These are phyloP conservation scores for Monilinia fructigena DNA, from an alignment of 2,329 filamentous ascomycete species.

Conservation along the genomic window DNA sequence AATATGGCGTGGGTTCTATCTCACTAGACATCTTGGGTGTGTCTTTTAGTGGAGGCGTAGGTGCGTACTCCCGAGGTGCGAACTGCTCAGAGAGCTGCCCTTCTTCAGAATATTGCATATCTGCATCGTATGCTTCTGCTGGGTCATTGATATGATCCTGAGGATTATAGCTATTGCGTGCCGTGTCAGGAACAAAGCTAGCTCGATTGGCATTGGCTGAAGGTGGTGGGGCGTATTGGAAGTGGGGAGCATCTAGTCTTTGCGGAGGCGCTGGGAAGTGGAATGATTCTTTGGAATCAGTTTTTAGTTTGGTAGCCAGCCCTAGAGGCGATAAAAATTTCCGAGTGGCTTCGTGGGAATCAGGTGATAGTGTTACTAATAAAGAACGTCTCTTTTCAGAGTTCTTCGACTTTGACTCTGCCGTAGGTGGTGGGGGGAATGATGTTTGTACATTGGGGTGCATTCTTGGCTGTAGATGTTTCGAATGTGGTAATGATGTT, in stretches of 20 bases:
- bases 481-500: conserved; percentile 72
- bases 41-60: conserved; percentile 21
- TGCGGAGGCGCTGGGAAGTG: conserved; percentile 56
- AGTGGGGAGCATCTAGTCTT: conserved; percentile 53
- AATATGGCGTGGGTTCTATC: conserved; percentile 12
- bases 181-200: conserved; percentile 20
- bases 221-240: conserved; percentile 58
- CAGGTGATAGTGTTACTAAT: conserved; percentile 21
- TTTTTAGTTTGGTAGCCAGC: conserved; percentile 10
- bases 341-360: conserved; percentile 45
- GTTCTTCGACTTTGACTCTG: conserved; percentile 47
- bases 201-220: conserved; percentile 42
- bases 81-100: conserved; percentile 28
- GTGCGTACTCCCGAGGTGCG: conserved; percentile 26
- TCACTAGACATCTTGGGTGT: conserved; percentile 12
- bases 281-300: conserved; percentile 44
- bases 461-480: conserved; percentile 58
- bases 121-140: conserved; percentile 27
- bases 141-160: conserved; percentile 33
- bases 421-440: conserved; percentile 38
- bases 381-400: conserved; percentile 48
- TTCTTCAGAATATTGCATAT: conserved; percentile 12
- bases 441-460: conserved; percentile 35
- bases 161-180: conserved; percentile 37
- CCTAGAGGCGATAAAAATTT: conserved; percentile 35